Percentiles rank a stretch among this genome's conserved stretches.
phyloP scores from a whole-genome alignment of 2,329 filamentous ascomycete genomes.

The Colletotrichum tofieldiae region DNA sequence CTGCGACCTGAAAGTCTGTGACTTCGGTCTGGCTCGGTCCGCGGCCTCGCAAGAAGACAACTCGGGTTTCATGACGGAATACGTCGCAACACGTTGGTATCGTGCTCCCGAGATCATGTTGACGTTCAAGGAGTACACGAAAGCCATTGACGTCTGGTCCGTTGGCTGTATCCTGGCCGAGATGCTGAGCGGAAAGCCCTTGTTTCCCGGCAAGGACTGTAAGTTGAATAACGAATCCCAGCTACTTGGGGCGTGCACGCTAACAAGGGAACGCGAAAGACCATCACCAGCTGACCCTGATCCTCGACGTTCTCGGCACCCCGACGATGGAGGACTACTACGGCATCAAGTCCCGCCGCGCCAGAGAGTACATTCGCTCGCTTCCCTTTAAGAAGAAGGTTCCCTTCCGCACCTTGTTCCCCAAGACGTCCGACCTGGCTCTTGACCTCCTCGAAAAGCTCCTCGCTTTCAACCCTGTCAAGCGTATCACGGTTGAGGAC shows the following conservation, averaged over 20 bases:
- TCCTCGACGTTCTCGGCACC: conserved; percentile 96
- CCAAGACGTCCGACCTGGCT: conserved; percentile 98
- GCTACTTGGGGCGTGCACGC: not conserved
- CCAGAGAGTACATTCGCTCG: conserved; percentile 97
- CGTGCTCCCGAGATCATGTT: conserved; percentile 99
- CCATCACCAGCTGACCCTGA: conserved; percentile 97
- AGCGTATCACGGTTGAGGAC: conserved; percentile 98
- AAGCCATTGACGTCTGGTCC: conserved; percentile 99
- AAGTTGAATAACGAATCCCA: conserved; percentile 53
- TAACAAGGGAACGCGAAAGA: conserved; percentile 67
- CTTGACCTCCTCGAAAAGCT: conserved; percentile 96
- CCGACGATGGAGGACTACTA: conserved; percentile 99
- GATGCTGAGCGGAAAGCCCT: conserved; percentile 98
- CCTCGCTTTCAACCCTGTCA: conserved; percentile 97
- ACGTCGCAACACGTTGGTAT: conserved; percentile 99
- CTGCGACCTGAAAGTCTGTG: conserved; percentile 98
- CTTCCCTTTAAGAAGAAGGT: conserved; percentile 99
- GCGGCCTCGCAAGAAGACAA: conserved; percentile 98
- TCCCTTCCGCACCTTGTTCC: conserved; percentile 96
- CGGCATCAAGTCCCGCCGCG: conserved; percentile 97
- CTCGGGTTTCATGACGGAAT: conserved; percentile 99
- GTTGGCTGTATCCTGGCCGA: conserved; percentile 98
- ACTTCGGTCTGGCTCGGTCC: conserved; percentile 95
- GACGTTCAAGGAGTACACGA: conserved; percentile 99
- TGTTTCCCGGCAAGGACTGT: conserved; percentile 99